A percentile compares a stretch with the other conserved stretches of the same genome.
phyloP scores from a whole-genome alignment of 2,329 filamentous ascomycete genomes.

The Monosporascus sp. region DNA sequence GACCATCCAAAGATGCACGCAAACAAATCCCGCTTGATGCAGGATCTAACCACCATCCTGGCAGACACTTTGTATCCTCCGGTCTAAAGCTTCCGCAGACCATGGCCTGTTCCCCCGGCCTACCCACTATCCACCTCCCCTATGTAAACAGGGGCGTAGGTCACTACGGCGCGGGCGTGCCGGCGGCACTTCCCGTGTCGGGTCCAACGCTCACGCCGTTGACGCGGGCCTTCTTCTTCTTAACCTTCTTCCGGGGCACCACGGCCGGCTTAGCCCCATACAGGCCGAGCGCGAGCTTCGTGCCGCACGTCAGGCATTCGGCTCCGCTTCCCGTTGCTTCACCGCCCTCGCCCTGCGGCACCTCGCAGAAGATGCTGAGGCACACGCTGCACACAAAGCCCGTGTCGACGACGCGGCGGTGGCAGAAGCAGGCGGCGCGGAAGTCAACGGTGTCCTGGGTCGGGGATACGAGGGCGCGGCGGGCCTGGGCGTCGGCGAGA shows the following conservation, averaged over 20 bases:
- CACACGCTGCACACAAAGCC: slow-evolving; percentile 97
- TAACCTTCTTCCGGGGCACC: slow-evolving; percentile 69
- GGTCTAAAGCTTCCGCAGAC: background rate
- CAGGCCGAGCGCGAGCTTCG: slow-evolving; percentile 66
- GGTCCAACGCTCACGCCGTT: slow-evolving; percentile 46
- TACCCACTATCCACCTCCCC: background rate
- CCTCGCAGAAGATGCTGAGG: slow-evolving; percentile 82
- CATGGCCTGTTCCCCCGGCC: background rate
- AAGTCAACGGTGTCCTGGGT: slow-evolving; percentile 89
- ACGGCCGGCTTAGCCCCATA: slow-evolving; percentile 76
- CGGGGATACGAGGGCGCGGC: slow-evolving; percentile 65
- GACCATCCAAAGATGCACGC: no score
- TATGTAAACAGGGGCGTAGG: slow-evolving; percentile 1
- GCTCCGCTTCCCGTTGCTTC: slow-evolving; percentile 26
- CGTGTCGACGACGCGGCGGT: slow-evolving; percentile 82
- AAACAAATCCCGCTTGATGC: no score
- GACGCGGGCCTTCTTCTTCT: slow-evolving; percentile 52
- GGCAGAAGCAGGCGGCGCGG: slow-evolving; percentile 96
- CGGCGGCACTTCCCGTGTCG: slow-evolving; percentile 54
- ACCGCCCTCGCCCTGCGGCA: slow-evolving; percentile 37
- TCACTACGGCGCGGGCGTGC: slow-evolving; percentile 48
- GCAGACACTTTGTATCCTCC: no score
- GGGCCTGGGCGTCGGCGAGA: slow-evolving; percentile 57
- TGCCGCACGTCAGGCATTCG: slow-evolving; percentile 79
- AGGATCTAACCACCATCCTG: no score